Percentiles rank a stretch among this genome's conserved stretches.
Evolutionary conservation across 2,329 filamentous ascomycete genomes (phyloP).

Genomic region (Colletotrichum coccodes): DNA sequence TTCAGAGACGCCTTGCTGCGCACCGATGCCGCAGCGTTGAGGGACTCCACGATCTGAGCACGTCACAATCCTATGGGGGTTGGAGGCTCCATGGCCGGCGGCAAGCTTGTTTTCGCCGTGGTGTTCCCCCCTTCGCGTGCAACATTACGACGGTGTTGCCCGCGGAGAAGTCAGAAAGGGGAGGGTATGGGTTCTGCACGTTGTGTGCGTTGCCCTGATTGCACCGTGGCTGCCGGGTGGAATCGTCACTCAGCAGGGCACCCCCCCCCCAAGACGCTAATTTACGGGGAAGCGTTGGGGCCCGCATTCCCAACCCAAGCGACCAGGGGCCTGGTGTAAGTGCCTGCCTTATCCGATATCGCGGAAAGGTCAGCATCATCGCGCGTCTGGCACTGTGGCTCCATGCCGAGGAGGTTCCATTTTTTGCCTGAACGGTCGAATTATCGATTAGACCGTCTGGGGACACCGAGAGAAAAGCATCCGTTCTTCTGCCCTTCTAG

Average conservation of each 20-base stretch:
- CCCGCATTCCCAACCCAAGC: constrained; percentile 21
- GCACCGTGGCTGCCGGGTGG: constrained; percentile 22
- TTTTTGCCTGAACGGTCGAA: constrained; percentile 18
- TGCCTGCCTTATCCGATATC: constrained; percentile 34
- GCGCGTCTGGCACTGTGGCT: constrained; percentile 7
- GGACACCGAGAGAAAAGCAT: constrained; percentile 7
- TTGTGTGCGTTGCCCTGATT: constrained; percentile 27
- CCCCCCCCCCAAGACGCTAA: constrained; percentile 18
- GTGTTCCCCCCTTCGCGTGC: neutral
- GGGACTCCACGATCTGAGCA: constrained; percentile 3
- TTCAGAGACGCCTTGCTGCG: neutral
- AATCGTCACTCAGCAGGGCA: constrained; percentile 30
- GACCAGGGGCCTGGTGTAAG: constrained; percentile 20
- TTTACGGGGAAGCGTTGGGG: constrained; percentile 24
- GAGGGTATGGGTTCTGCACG: constrained; percentile 16
- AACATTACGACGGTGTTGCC: constrained; percentile 4
- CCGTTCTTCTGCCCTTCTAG: constrained; percentile 26
- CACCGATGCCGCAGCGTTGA: constrained; percentile 22
- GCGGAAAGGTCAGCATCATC: constrained; percentile 34
- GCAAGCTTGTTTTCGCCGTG: constrained; percentile 21
- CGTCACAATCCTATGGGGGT: constrained; percentile 10
- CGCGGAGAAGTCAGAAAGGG: constrained; percentile 28
- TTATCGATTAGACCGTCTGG: neutral
- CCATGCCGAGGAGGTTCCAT: constrained; percentile 6
- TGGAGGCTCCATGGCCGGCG: constrained; percentile 4